Evolutionary conservation across 345 rosid genomes (phyloP).

Genomic region (Aquilaria malaccensis): DNA sequence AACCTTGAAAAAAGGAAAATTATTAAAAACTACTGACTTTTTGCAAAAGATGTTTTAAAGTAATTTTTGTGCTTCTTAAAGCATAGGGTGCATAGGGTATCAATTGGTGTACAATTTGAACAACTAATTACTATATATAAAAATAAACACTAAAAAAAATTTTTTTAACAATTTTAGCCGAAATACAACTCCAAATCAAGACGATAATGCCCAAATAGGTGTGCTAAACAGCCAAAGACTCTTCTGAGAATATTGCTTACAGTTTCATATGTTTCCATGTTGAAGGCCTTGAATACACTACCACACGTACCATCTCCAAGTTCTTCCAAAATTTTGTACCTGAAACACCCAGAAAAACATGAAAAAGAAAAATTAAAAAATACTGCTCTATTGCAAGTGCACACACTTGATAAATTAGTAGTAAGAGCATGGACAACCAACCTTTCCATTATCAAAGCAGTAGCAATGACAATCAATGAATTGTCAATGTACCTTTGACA

Average conservation of each 20-base stretch:
- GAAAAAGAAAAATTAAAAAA: constrained; percentile 2
- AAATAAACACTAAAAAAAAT: too few species aligned
- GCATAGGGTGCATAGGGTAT: too few species aligned
- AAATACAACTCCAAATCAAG: background rate
- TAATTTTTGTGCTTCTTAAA: too few species aligned
- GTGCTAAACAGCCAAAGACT: constrained; percentile 9
- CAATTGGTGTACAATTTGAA: too few species aligned
- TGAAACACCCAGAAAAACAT: constrained; percentile 13
- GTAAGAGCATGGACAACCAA: constrained; percentile 18
- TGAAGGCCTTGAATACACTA: constrained; percentile 78
- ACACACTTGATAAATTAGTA: constrained; percentile 1
- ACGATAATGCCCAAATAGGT: background rate
- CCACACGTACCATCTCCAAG: constrained; percentile 98
- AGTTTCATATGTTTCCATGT: constrained; percentile 62
- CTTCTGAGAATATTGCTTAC: constrained; percentile 31
- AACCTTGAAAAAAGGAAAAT: too few species aligned
- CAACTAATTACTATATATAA: too few species aligned
- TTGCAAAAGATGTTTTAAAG: too few species aligned
- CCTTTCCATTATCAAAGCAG: constrained; percentile 67
- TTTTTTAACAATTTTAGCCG: too few species aligned
- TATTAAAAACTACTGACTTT: too few species aligned
- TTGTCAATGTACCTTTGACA: constrained; percentile 59
- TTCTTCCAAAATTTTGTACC: constrained; percentile 80
- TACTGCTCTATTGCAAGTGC: background rate
- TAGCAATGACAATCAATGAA: constrained; percentile 27